Evolutionary conservation across 1,284 basidiomycete genomes (phyloP).

Genomic region (Sporisorium iseilematis-ciliati): DNA sequence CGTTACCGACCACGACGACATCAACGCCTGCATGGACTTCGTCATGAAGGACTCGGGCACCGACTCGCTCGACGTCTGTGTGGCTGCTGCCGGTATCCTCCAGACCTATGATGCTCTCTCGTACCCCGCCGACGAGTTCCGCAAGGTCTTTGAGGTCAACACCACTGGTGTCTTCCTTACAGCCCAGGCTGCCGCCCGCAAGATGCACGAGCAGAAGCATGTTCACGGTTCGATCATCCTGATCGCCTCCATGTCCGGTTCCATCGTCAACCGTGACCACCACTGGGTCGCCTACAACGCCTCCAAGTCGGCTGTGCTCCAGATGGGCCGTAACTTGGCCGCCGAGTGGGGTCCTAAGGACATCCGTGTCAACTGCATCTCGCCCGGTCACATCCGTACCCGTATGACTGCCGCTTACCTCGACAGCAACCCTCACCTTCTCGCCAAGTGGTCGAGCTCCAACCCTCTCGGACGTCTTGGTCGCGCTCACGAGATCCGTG

Average conservation of each 20-base stretch:
- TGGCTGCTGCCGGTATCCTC: slow-evolving; percentile 83
- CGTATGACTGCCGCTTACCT: slow-evolving; percentile 84
- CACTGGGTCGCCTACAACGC: slow-evolving; percentile 84
- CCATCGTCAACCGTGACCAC: slow-evolving; percentile 80
- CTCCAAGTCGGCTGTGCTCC: slow-evolving; percentile 83
- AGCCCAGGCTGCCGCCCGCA: slow-evolving; percentile 81
- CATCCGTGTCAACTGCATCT: slow-evolving; percentile 72
- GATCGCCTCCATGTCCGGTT: slow-evolving; percentile 87
- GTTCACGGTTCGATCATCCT: slow-evolving; percentile 83
- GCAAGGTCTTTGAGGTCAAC: slow-evolving; percentile 78
- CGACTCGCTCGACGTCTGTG: slow-evolving; percentile 78
- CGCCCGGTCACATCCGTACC: slow-evolving; percentile 69
- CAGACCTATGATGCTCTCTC: slow-evolving; percentile 77
- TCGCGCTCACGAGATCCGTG: slow-evolving; percentile 80
- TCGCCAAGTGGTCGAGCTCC: slow-evolving; percentile 79
- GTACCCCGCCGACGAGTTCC: slow-evolving; percentile 79
- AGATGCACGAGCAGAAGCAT: slow-evolving; percentile 78
- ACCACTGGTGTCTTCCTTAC: slow-evolving; percentile 81
- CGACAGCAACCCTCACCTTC: slow-evolving; percentile 78
- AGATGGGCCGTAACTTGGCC: slow-evolving; percentile 85
- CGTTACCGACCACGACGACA: slow-evolving; percentile 75
- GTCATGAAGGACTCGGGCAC: slow-evolving; percentile 66
- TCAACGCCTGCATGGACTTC: slow-evolving; percentile 68
- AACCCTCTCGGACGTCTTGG: slow-evolving; percentile 83
- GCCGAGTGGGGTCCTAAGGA: slow-evolving; percentile 80